phyloP scores from a whole-genome alignment of 495 filamentous ascomycete genomes.

The Aspergillus nanangensis region DNA sequence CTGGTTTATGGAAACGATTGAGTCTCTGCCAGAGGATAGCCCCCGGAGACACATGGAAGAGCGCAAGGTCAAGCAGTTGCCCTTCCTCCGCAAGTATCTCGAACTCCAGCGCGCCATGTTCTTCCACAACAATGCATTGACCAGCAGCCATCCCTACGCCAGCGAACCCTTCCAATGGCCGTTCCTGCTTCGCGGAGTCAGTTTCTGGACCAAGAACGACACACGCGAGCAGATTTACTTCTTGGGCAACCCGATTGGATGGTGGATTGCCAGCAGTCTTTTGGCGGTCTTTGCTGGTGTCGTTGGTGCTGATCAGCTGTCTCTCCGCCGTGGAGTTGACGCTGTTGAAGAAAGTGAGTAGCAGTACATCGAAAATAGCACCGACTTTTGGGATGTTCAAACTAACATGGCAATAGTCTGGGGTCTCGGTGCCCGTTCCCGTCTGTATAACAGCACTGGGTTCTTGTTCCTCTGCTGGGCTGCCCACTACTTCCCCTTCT shows the following conservation, averaged over 20 bases:
- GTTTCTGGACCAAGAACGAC: conserved; percentile 98
- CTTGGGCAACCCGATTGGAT: conserved; percentile 92
- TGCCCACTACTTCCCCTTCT: conserved; percentile 72
- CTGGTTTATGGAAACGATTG: conserved; percentile 90
- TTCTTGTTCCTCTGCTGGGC: conserved; percentile 93
- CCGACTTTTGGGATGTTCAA: too few relatives aligned
- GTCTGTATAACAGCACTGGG: conserved; percentile 95
- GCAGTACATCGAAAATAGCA: too few relatives aligned
- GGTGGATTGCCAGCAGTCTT: conserved; percentile 92
- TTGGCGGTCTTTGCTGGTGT: conserved; percentile 93
- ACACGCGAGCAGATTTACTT: conserved; percentile 98
- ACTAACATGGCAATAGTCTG: conserved; percentile 25
- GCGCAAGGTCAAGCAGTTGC: conserved; percentile 71
- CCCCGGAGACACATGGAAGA: conserved; percentile 66
- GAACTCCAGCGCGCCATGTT: conserved; percentile 98
- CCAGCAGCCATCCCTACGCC: conserved; percentile 92
- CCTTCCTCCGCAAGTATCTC: conserved; percentile 92
- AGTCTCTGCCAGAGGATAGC: conserved; percentile 65
- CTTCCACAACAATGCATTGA: conserved; percentile 97
- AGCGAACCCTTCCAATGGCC: conserved; percentile 97
- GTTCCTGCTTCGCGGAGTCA: conserved; percentile 92
- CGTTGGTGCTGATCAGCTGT: conserved; percentile 87
- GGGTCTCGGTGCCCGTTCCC: conserved; percentile 76
- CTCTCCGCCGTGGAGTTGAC: conserved; percentile 85
- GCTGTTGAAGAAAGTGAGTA: conserved; percentile 89